phyloP scores from a whole-genome alignment of 306 rosid genomes.

The Mucuna pruriens region DNA sequence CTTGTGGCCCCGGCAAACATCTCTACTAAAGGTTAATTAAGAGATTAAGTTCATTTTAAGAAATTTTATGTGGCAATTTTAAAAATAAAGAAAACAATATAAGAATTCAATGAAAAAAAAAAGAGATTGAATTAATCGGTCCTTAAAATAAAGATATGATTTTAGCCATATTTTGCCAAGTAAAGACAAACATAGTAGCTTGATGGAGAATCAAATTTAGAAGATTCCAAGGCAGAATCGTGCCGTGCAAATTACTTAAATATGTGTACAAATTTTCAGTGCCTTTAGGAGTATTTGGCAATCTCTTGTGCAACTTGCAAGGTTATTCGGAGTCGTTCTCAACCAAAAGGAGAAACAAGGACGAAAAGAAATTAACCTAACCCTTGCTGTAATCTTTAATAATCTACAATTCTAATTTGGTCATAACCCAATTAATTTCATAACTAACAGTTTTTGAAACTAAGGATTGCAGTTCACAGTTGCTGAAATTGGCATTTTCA shows the following conservation, averaged over 20 bases:
- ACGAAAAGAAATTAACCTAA: background rate
- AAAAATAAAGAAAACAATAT: background rate
- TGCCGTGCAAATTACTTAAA: background rate
- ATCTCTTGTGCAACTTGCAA: background rate
- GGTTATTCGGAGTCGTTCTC: background rate
- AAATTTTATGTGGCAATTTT: background rate
- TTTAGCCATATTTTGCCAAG: background rate
- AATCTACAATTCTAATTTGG: slow-evolving; percentile 24
- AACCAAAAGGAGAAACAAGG: background rate
- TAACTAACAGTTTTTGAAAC: background rate
- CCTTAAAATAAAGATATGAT: background rate
- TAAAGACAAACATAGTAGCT: slow-evolving; percentile 15
- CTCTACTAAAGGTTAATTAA: background rate
- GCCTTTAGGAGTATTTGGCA: background rate
- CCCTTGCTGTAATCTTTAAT: background rate
- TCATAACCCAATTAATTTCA: slow-evolving; percentile 13
- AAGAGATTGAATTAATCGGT: background rate
- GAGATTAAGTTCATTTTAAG: background rate
- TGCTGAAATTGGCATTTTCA: slow-evolving; percentile 35
- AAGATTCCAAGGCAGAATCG: slow-evolving; percentile 36
- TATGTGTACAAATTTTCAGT: background rate
- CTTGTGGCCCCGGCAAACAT: background rate
- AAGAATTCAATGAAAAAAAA: background rate
- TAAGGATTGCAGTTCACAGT: slow-evolving; percentile 1
- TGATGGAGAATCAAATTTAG: slow-evolving; percentile 7